Evolutionary conservation across 306 rosid genomes (phyloP).

Genomic region (Vigna reflexopilosa): DNA sequence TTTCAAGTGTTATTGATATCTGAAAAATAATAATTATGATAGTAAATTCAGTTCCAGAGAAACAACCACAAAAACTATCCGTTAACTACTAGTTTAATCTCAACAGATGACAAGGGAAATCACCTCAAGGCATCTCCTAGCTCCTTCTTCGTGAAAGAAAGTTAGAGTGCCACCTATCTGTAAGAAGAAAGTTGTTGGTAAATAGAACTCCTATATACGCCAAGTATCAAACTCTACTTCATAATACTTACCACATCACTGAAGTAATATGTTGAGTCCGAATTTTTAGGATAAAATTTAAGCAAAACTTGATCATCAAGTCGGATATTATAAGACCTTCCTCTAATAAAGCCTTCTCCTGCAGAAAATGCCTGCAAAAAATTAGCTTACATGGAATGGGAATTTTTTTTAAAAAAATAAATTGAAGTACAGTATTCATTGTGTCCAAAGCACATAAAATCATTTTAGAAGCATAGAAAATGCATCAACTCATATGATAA

Average conservation of each 20-base stretch:
- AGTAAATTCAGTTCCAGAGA: conserved; percentile 30
- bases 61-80: conserved; percentile 37
- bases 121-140: conserved; percentile 99
- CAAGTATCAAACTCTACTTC: conserved; percentile 28
- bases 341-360: conserved; percentile 98
- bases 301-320: conserved; percentile 91
- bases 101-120: conserved; percentile 37
- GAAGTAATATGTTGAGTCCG: conserved; percentile 89
- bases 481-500: conserved; percentile 70
- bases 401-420: conserved; percentile 7
- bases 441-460: conserved; percentile 23
- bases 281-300: conserved; percentile 92
- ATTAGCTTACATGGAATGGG: conserved; percentile 55
- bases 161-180: conserved; percentile 99
- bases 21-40: conserved; percentile 40
- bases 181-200: conserved; percentile 34
- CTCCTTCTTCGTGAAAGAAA: conserved; percentile 87
- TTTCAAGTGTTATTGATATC: conserved; percentile 87
- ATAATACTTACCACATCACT: conserved; percentile 80
- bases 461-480: conserved; percentile 41
- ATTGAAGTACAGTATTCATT: neutral
- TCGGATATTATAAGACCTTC: conserved; percentile 97
- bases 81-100: conserved; percentile 28
- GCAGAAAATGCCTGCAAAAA: conserved; percentile 68
- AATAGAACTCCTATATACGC: conserved; percentile 31